phyloP scores from a whole-genome alignment of 2,329 filamentous ascomycete species.

The Aspergillus quadrilineatus region DNA sequence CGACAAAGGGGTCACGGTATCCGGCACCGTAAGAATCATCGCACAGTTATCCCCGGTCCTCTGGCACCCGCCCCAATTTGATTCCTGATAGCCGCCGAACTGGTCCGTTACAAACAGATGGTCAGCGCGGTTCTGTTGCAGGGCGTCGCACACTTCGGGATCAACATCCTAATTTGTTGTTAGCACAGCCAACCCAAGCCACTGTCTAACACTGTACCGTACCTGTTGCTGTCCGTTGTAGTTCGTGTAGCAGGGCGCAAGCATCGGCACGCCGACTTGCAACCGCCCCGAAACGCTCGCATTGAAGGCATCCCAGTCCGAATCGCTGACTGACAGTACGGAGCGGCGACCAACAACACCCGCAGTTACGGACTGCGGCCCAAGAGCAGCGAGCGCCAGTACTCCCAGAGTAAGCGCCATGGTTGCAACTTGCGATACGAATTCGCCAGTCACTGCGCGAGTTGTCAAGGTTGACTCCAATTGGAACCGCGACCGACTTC shows the following conservation, averaged over 20 bases:
- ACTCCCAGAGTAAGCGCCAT: not conserved
- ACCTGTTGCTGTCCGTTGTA: constrained; percentile 8
- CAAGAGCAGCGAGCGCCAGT: not conserved
- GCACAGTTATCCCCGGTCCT: constrained; percentile 7
- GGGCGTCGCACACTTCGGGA: not conserved
- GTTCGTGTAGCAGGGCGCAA: constrained; percentile 8
- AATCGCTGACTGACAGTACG: not conserved
- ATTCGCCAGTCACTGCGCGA: not conserved
- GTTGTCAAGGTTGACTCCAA: not conserved
- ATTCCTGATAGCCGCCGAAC: constrained; percentile 9
- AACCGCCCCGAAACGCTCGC: constrained; percentile 10
- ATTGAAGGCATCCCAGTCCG: constrained; percentile 8
- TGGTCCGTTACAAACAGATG: not conserved
- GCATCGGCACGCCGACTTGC: constrained; percentile 4
- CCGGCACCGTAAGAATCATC: not conserved
- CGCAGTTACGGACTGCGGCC: not conserved
- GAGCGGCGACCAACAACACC: not conserved
- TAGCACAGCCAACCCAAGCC: not conserved
- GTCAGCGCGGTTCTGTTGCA: constrained; percentile 2
- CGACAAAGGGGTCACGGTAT: not conserved
- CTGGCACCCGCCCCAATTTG: constrained; percentile 12
- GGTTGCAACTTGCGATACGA: not conserved
- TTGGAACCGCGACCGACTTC: not conserved
- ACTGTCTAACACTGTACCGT: not conserved
- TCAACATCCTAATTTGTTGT: not conserved